Conservation (phyloP, 2,329 filamentous ascomycete genomes). For the Aspergillus quadricinctus region DNA sequence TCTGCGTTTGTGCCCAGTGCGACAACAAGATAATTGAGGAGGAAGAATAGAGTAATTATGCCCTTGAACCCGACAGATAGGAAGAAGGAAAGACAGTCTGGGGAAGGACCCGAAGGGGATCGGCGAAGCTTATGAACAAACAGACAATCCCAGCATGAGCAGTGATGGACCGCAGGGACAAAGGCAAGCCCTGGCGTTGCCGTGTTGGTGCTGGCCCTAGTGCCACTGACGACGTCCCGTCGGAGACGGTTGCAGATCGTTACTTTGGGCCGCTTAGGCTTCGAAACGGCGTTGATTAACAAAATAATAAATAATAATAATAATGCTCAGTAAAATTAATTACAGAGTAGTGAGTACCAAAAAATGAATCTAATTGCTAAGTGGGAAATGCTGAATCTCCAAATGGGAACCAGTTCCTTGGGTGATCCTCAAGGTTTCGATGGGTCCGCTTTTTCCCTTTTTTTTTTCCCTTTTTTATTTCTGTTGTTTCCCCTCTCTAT, state of each 20-base stretch:
- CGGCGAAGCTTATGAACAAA: conserved; percentile 43
- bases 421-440: conserved; percentile 21
- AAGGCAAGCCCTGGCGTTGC: conserved; percentile 24
- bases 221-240: conserved; percentile 41
- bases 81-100: conserved; percentile 29
- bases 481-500: neutral
- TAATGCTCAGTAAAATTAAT: conserved; percentile 3
- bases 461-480: conserved; percentile 7
- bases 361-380: conserved; percentile 3
- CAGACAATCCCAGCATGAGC: conserved; percentile 29
- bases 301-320: conserved; percentile 9
- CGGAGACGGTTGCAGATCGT: conserved; percentile 38
- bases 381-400: conserved; percentile 14
- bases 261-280: conserved; percentile 25
- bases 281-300: conserved; percentile 23
- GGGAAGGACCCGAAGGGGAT: conserved; percentile 37
- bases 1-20: neutral
- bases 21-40: conserved; percentile 1
- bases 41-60: conserved; percentile 5
- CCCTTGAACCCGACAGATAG: conserved; percentile 14
- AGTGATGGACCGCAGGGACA: conserved; percentile 21
- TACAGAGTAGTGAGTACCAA: neutral
- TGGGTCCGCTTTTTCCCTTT: conserved; percentile 7
- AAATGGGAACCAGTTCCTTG: conserved; percentile 33
- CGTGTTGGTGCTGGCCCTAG: conserved; percentile 23